phyloP scores from a whole-genome alignment of 495 filamentous ascomycete species.

The Rhypophila decipiens region DNA sequence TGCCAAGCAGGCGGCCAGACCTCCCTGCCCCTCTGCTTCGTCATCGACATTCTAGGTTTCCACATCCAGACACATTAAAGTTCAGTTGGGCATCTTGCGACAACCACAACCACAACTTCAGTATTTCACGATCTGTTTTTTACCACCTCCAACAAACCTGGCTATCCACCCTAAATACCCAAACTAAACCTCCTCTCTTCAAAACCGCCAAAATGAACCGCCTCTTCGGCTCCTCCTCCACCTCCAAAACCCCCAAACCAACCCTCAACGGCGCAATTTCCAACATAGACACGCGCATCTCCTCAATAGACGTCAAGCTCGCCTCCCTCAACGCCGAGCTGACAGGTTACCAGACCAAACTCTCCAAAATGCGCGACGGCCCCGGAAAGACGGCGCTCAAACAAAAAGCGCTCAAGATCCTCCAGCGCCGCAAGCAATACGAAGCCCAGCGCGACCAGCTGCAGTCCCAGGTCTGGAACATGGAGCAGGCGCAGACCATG shows the following conservation, averaged over 20 bases:
- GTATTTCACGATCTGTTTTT: too few relatives aligned
- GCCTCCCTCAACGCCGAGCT: slow-evolving; percentile 89
- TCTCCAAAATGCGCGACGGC: slow-evolving; percentile 91
- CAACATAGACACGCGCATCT: slow-evolving; percentile 83
- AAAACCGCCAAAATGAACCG: slow-evolving; percentile 67
- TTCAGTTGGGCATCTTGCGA: too few relatives aligned
- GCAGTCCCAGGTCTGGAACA: slow-evolving; percentile 94
- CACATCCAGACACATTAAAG: too few relatives aligned
- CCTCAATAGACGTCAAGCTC: slow-evolving; percentile 91
- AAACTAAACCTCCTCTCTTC: neutral
- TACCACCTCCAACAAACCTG: neutral
- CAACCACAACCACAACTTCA: too few relatives aligned
- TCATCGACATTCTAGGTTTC: too few relatives aligned
- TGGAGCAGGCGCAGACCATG: slow-evolving; percentile 99
- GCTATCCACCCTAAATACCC: neutral
- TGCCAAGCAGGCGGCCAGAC: too few relatives aligned
- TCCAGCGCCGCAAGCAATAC: slow-evolving; percentile 95
- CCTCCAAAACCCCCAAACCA: slow-evolving; percentile 83
- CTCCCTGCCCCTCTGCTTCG: too few relatives aligned
- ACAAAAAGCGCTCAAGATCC: slow-evolving; percentile 89
- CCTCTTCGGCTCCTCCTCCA: slow-evolving; percentile 77
- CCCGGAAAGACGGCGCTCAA: slow-evolving; percentile 90
- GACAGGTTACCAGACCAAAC: slow-evolving; percentile 75
- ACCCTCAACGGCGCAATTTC: slow-evolving; percentile 80
- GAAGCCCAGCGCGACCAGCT: slow-evolving; percentile 92